phyloP scores from a whole-genome alignment of 768 basidiomycete species.

The Pisolithus microcarpus region DNA sequence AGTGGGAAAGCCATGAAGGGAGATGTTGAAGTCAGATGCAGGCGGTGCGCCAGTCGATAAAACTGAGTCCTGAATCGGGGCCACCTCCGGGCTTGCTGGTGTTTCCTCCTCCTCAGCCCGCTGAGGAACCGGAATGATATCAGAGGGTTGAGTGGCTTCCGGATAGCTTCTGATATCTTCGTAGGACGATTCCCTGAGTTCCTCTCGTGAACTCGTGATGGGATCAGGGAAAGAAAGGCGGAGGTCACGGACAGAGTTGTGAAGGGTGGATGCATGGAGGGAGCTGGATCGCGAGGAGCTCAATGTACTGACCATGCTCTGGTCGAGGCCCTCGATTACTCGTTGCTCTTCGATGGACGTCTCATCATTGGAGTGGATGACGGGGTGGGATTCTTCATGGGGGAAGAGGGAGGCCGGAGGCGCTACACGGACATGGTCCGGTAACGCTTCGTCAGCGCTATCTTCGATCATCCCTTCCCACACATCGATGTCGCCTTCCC shows the following conservation, averaged over 20 bases:
- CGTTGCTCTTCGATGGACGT: constrained; percentile 54
- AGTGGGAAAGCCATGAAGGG: constrained; percentile 60
- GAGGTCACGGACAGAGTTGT: constrained; percentile 63
- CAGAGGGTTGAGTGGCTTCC: constrained; percentile 22
- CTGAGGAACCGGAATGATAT: constrained; percentile 9
- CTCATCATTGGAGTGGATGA: constrained; percentile 22
- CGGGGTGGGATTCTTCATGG: constrained; percentile 20
- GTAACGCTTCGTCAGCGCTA: constrained; percentile 41
- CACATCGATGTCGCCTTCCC: constrained; percentile 61
- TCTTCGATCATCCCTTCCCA: constrained; percentile 77
- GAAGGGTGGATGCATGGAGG: constrained; percentile 45
- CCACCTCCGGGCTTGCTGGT: constrained; percentile 12
- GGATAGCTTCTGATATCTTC: constrained; percentile 41
- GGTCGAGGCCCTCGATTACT: constrained; percentile 70
- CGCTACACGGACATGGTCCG: constrained; percentile 18
- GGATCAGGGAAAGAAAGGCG: constrained; percentile 81
- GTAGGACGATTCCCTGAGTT: constrained; percentile 50
- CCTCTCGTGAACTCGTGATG: constrained; percentile 61
- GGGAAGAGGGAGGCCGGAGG: constrained; percentile 15
- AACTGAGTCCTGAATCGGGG: constrained; percentile 28
- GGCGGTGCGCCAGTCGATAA: constrained; percentile 10
- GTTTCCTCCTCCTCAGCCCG: constrained; percentile 29
- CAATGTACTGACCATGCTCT: constrained; percentile 76
- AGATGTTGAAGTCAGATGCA: constrained; percentile 47
- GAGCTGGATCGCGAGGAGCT: constrained; percentile 66